These are phyloP conservation scores for Hyphopichia pseudoburtonii DNA, from an alignment of 1,139 yeast species.

Conservation along the genomic window DNA sequence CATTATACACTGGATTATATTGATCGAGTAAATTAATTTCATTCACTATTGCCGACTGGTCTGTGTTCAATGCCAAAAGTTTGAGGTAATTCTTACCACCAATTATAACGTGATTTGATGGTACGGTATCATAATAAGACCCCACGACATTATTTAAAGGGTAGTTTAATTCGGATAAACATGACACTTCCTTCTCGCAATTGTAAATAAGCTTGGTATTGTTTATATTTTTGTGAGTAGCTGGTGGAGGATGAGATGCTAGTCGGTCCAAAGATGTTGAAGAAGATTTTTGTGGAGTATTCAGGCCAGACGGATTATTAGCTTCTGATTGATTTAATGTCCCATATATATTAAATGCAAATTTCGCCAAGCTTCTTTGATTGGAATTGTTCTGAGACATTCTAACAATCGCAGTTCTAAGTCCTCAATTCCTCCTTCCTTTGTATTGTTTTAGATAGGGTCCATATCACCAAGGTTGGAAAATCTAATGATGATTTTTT, in stretches of 20 bases:
- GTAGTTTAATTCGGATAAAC: constrained; percentile 26
- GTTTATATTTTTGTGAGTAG: constrained; percentile 9
- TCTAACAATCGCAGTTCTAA: not conserved
- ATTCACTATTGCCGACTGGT: constrained; percentile 35
- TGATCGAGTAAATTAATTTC: constrained; percentile 49
- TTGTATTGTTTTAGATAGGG: too few relatives aligned
- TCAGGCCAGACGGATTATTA: not conserved
- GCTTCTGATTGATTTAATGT: constrained; percentile 18
- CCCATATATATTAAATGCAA: constrained; percentile 37
- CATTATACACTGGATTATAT: constrained; percentile 42
- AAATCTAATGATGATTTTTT: too few relatives aligned
- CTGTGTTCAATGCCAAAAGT: constrained; percentile 42
- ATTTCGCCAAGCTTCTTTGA: constrained; percentile 29
- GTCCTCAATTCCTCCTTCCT: not conserved
- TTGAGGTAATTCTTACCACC: constrained; percentile 63
- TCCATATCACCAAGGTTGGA: too few relatives aligned
- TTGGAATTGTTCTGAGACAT: constrained; percentile 7
- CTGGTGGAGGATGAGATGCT: constrained; percentile 19
- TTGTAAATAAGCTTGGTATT: constrained; percentile 19
- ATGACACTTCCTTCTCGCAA: constrained; percentile 29
- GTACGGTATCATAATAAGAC: constrained; percentile 11
- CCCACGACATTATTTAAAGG: constrained; percentile 9
- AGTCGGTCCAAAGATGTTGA: constrained; percentile 11
- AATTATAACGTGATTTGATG: constrained; percentile 46
- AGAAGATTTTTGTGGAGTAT: not conserved